Base-by-base conservation (phyloP, 176 grass and related monocot genomes). In the Elaeis guineensis region DNA sequence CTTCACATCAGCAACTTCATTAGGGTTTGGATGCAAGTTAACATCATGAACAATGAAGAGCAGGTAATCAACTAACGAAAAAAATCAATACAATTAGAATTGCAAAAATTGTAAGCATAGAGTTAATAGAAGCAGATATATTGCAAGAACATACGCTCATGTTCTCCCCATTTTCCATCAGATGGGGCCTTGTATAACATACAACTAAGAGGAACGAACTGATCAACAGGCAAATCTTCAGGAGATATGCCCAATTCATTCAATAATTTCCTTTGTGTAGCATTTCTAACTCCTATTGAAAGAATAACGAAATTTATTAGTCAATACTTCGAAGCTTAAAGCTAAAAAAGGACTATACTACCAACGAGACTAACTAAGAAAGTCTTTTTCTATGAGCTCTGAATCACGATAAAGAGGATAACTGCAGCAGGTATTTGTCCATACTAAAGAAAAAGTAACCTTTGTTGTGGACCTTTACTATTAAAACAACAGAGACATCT, bases 101-200 rank as follows among this genome's bases (percentile, higher is more conserved):
- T 29, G 1, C 5, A 29, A 3, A 28, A 29, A 3, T 29, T 6
- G 5, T 29, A 29, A 29, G 4, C 0, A 29, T 29, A 29, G 28
- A 29, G 5, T 5, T 29, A 6, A 29, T 29, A 3, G 28, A 29
- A 29, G 28, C 28, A 6, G 5, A 5, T 1, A 29, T 4, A 29
- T 29, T 29, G 5, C 28, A 29, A 29, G 55, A 57, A 63, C 69
- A 65, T 91, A 92, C 87, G 28, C 65, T 97, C 93, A 15, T 97
- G 93, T 49, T 92, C 93, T 4, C 93, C 93, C 93, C 87, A 97
- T 83, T 89, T 97, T 17, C 78, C 93, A 71, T 97, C 87, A 50
- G 81, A 91, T 25, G 84, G 76, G 1, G 93, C 93, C 84, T 97
- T 97, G 76, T 97, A 91, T 59, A 89, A 80, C 84, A 97, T 97